Base-by-base conservation (phyloP, 139 green algal species). In the Tetradesmus obliquus region DNA sequence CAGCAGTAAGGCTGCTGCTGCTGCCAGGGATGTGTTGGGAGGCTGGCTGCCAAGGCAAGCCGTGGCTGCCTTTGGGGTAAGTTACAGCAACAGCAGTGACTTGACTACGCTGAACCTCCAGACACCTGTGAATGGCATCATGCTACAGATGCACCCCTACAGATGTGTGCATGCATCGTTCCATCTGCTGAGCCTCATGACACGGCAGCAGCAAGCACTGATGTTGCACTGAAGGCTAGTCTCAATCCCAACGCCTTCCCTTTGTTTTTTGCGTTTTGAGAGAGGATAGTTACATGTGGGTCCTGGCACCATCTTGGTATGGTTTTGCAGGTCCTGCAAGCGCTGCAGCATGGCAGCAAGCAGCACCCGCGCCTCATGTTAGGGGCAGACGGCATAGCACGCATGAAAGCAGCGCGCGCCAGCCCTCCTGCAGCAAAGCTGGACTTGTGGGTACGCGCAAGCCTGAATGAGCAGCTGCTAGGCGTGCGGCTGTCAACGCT, bases 401-500 rank as follows among this genome's bases (percentile, higher is more conserved):
- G 5, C 62, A 82, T 88, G 80, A 32, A 82, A 51, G 81, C 81
- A 55, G 81, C 88, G n/a, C 66, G 53, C 2, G 17, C 54, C 10
- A 20, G 74, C 53, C 22, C 79, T 20, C 5, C 81, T 55, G 45
- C 88, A 62, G 80, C 51, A 5, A 79, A 66, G 24, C 88, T 92
- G 10, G 51, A 83, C 7, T 45, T 88, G 19, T 92, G 88, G 88
- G 45, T 92, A 45, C 58, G 81, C 3, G 62, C 88, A 22, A 88
- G 79, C 79, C 54, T 92, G 58, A 92, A 92, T 86, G 88, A 92
- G 45, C 88, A 88, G 88, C 88, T 92, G 62, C 53, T 92, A 24
- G 80, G 80, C 3, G 22, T 86, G 57, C 69, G 88, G 45, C 81
- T 92, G 32, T 79, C 88, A 20, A 69, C 80, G 3, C 81, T 92